A percentile compares a stretch with the other conserved stretches of the same genome.
phyloP scores from a whole-genome alignment of 2,329 filamentous ascomycete genomes.

The Fusarium torulosum region DNA sequence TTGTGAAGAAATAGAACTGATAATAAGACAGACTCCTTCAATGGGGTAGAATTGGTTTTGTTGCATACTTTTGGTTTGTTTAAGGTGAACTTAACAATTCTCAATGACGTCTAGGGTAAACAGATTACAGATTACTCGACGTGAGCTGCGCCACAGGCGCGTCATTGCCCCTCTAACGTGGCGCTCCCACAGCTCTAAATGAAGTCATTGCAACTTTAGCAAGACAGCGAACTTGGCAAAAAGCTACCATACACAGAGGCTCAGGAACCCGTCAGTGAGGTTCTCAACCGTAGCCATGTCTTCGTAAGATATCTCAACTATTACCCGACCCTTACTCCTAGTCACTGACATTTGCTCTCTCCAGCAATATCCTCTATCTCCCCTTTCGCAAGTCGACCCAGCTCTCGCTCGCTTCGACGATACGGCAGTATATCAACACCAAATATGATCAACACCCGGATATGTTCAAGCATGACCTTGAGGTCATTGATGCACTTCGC shows the following conservation, averaged over 20 bases:
- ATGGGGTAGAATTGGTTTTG: no score
- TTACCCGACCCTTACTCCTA: fast-evolving
- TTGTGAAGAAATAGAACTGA: no score
- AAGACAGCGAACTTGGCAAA: conserved; percentile 14
- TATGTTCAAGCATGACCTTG: conserved; percentile 90
- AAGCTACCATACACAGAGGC: conserved; percentile 11
- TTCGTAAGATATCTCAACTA: conserved; percentile 39
- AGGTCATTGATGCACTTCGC: conserved; percentile 85
- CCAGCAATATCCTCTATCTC: conserved; percentile 76
- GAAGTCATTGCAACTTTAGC: conserved; percentile 45
- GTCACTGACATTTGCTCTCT: conserved; percentile 40
- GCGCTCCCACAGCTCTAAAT: conserved; percentile 32
- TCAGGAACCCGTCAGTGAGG: conserved; percentile 16
- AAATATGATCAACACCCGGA: conserved; percentile 99
- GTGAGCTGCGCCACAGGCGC: conserved; percentile 25
- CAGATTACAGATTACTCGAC: no score
- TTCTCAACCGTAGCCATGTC: conserved; percentile 43
- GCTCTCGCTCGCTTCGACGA: conserved; percentile 82
- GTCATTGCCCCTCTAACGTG: conserved; percentile 47
- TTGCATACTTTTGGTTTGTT: no score
- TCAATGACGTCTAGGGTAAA: no score
- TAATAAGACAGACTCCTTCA: no score
- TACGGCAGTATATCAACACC: conserved; percentile 94
- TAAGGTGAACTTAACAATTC: no score
- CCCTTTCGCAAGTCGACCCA: conserved; percentile 89